Evolutionary conservation across 2,329 filamentous ascomycete genomes (phyloP), one percentile per base, ranked within the genome.

Genomic region (Cercospora sp.): DNA sequence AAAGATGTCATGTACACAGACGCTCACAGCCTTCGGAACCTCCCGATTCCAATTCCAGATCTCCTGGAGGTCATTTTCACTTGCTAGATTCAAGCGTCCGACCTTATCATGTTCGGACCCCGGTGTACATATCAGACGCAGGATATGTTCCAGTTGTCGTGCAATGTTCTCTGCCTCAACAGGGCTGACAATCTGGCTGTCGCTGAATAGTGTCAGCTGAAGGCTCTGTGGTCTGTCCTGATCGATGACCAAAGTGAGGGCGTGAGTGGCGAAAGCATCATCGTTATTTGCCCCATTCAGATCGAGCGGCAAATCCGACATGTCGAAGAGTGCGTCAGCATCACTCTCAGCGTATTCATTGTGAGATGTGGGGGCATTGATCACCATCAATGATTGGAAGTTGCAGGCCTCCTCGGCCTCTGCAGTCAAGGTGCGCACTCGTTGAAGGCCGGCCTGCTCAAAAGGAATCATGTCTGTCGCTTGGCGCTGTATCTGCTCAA

Each of bases 381-480:
- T 81, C 0, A 87, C 83, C 1, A 88, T 77, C 9, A 86, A 81
- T 0, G 85, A 86, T 18, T 84, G 83, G 63, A 88, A 81, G 68
- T 87, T 82, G 72, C 86, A 87, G 2, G 86, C 86, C 20, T 63
- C 48, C 20, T 57, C 48, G 23, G 66, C 60, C 18, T 65, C 61
- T 10, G 31, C 58, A 23, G 51, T 62, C 5, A 67, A 48, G 3
- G 42, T 60, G 7, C n/a, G 30, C 9, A 69, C 63, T 5, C 51
- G 57, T 30, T 31, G 30, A 4, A 69, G 28, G 1, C 69, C 64
- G 10, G 42, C 64, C 30, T 69, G 67, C 53, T 70, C 68, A 31
- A 60, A 70, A n/a, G 63, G 23, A 2, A 61, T 68, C 65, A 70
- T 70, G 5, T 66, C 59, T 12, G 60, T 45, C 16, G 65, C 68